Percentiles rank a stretch among this genome's conserved stretches.
phyloP scores from a whole-genome alignment of 352 stramenopile genomes.

The Phytophthora fragariaefolia region DNA sequence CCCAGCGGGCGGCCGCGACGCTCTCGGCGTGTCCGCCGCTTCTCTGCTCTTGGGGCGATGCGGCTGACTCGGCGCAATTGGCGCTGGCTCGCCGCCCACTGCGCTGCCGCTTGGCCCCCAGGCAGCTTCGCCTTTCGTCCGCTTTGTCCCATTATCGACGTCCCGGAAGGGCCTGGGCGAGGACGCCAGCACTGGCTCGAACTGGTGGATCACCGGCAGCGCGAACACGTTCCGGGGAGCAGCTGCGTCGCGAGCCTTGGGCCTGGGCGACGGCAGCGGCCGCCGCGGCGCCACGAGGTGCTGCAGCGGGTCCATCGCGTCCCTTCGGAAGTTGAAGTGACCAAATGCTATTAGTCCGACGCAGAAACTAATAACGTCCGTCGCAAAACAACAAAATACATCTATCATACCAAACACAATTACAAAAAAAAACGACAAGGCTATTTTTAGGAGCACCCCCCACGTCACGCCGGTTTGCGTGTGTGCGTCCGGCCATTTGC shows the following conservation, averaged over 20 bases:
- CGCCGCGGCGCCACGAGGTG: constrained; percentile 12
- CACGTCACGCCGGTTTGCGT: too few relatives aligned
- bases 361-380: too few relatives aligned
- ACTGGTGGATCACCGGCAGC: constrained; percentile 68
- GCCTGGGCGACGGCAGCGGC: constrained; percentile 41
- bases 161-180: constrained; percentile 46
- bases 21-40: constrained; percentile 33
- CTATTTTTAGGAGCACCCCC: too few relatives aligned
- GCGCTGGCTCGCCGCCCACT: background rate
- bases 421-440: too few relatives aligned
- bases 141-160: constrained; percentile 6
- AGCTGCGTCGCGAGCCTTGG: constrained; percentile 47
- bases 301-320: constrained; percentile 30
- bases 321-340: constrained; percentile 25
- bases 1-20: constrained; percentile 41
- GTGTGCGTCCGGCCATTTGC: constrained; percentile 19
- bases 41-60: constrained; percentile 26
- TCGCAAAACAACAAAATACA: too few relatives aligned
- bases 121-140: constrained; percentile 2
- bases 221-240: constrained; percentile 49
- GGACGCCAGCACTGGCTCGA: constrained; percentile 60
- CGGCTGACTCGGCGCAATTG: constrained; percentile 10
- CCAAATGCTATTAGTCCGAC: too few relatives aligned
- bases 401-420: too few relatives aligned
- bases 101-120: background rate